Percentiles rank a stretch among this genome's conserved stretches.
phyloP scores from a whole-genome alignment of 2,329 filamentous ascomycete genomes.

The Xylariaceae sp. region DNA sequence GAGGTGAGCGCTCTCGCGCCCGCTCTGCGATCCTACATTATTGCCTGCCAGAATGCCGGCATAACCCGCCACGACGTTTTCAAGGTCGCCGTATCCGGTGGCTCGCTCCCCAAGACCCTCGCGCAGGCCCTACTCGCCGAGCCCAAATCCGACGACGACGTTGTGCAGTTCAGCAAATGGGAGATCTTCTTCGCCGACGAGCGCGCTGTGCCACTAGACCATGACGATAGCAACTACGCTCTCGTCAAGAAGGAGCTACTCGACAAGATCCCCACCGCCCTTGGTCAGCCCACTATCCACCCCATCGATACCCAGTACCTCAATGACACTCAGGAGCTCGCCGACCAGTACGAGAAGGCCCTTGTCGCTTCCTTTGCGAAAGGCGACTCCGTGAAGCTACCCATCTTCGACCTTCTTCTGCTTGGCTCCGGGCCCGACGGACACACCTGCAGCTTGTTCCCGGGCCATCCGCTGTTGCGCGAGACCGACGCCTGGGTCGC shows the following conservation, averaged over 20 bases:
- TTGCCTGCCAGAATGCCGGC: slow-evolving; percentile 76
- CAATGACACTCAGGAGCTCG: slow-evolving; percentile 83
- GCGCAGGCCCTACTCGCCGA: slow-evolving; percentile 73
- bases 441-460: slow-evolving; percentile 96
- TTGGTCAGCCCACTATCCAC: slow-evolving; percentile 68
- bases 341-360: slow-evolving; percentile 86
- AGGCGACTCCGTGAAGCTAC: slow-evolving; percentile 89
- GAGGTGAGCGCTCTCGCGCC: slow-evolving; percentile 65
- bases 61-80: slow-evolving; percentile 78
- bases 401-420: slow-evolving; percentile 90
- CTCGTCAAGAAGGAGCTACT: slow-evolving; percentile 84
- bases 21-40: slow-evolving; percentile 75
- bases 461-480: slow-evolving; percentile 78
- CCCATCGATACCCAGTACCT: slow-evolving; percentile 65
- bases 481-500: slow-evolving; percentile 91
- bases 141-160: slow-evolving; percentile 52
- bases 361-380: slow-evolving; percentile 84
- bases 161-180: slow-evolving; percentile 79
- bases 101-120: slow-evolving; percentile 84
- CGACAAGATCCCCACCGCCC: slow-evolving; percentile 72
- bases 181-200: slow-evolving; percentile 99
- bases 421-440: slow-evolving; percentile 94
- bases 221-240: slow-evolving; percentile 90
- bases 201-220: slow-evolving; percentile 85
- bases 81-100: slow-evolving; percentile 89